These are phyloP conservation scores for Tricholoma furcatifolium DNA, from an alignment of 768 basidiomycete genomes.

Conservation along the genomic window DNA sequence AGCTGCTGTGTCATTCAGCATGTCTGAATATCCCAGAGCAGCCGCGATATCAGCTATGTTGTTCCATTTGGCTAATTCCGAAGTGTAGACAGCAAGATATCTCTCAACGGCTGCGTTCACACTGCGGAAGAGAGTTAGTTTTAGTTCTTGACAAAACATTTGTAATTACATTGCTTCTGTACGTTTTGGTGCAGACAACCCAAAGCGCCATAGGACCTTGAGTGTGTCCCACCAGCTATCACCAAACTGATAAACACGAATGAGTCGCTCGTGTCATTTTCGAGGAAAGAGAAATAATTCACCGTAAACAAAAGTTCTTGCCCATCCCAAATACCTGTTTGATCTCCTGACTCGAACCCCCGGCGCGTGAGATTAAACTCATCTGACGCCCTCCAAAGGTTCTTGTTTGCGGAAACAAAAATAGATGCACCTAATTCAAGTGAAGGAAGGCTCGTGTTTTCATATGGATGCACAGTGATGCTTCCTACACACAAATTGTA, in stretches of 20 bases:
- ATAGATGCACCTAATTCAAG: conserved; percentile 89
- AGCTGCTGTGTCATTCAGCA: conserved; percentile 49
- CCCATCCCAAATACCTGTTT: conserved; percentile 84
- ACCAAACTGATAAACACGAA: conserved; percentile 34
- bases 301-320: conserved; percentile 65
- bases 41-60: conserved; percentile 58
- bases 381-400: conserved; percentile 69
- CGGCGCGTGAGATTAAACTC: conserved; percentile 71
- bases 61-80: conserved; percentile 58
- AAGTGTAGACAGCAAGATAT: conserved; percentile 56
- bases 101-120: conserved; percentile 53
- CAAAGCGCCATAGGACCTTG: conserved; percentile 79
- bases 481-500: conserved; percentile 50
- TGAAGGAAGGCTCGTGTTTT: conserved; percentile 51
- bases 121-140: conserved; percentile 29
- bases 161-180: conserved; percentile 50
- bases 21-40: conserved; percentile 45
- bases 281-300: conserved; percentile 1
- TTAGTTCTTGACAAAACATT: conserved; percentile 13
- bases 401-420: conserved; percentile 75
- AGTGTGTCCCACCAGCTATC: conserved; percentile 71
- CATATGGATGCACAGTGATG: conserved; percentile 75
- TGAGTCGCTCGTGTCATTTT: background rate
- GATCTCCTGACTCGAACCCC: conserved; percentile 47
- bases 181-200: conserved; percentile 55